Conservation (phyloP, 306 rosid genomes). For the Quercus dentata region DNA sequence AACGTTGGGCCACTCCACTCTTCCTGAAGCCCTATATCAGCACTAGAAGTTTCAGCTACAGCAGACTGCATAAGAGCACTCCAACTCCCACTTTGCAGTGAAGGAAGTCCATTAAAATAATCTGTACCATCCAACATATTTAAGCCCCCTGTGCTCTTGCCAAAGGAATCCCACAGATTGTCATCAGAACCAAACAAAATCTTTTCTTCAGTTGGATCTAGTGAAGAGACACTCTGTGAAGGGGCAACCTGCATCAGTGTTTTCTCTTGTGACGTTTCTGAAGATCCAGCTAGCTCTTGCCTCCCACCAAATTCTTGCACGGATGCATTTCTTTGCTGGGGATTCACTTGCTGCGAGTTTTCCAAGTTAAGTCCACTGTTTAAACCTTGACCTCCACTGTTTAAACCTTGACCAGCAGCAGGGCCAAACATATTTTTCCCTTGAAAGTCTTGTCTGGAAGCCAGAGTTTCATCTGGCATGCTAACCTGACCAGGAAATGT, state of each 20-base stretch:
- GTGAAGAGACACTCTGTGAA: constrained; percentile 65
- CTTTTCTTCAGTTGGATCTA: constrained; percentile 96
- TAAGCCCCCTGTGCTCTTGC: constrained; percentile 47
- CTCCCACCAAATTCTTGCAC: constrained; percentile 60
- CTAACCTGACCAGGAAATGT: constrained; percentile 54
- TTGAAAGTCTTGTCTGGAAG: constrained; percentile 63
- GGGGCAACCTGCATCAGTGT: constrained; percentile 49
- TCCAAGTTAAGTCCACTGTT: constrained; percentile 59
- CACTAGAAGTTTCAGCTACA: constrained; percentile 83
- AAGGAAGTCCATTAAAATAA: constrained; percentile 54
- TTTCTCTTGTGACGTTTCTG: constrained; percentile 67
- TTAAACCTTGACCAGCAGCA: constrained; percentile 52
- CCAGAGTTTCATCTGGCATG: constrained; percentile 53
- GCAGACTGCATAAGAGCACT: constrained; percentile 99
- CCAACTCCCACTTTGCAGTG: constrained; percentile 91
- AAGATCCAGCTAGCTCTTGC: constrained; percentile 52
- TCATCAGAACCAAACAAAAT: constrained; percentile 96
- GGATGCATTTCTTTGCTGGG: constrained; percentile 58
- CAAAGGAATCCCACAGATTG: constrained; percentile 82
- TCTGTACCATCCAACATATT: constrained; percentile 60
- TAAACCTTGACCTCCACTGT: constrained; percentile 56
- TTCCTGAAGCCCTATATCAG: constrained; percentile 73
- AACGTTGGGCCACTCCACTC: constrained; percentile 75
- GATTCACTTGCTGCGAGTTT: constrained; percentile 54
- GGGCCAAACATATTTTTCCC: constrained; percentile 51